Percentiles rank a stretch among this genome's conserved stretches.
Conservation (phyloP, 1,284 basidiomycete genomes). For the Pseudozyma sp. region DNA sequence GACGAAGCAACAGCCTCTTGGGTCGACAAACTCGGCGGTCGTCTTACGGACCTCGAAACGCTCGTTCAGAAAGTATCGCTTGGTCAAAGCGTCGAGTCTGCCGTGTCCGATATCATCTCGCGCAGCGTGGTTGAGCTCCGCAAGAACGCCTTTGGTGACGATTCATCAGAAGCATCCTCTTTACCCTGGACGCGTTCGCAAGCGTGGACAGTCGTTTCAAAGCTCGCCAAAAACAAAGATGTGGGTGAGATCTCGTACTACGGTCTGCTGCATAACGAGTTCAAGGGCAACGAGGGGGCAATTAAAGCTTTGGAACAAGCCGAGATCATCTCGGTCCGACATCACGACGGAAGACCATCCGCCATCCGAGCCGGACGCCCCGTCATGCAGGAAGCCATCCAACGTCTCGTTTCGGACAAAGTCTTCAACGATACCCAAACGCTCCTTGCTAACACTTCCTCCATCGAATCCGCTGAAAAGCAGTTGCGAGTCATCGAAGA, state of each 20-base stretch:
- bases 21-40: conserved; percentile 64
- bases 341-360: conserved; percentile 84
- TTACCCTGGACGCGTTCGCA: conserved; percentile 88
- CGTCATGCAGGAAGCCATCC: conserved; percentile 86
- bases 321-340: conserved; percentile 85
- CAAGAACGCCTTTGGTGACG: conserved; percentile 93
- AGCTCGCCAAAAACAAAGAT: conserved; percentile 74
- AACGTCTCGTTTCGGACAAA: conserved; percentile 80
- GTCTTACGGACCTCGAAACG: conserved; percentile 63
- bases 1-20: conserved; percentile 53
- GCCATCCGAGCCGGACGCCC: conserved; percentile 89
- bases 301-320: conserved; percentile 88
- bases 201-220: conserved; percentile 85
- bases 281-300: conserved; percentile 87
- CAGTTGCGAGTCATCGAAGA: conserved; percentile 80
- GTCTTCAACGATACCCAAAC: conserved; percentile 86
- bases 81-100: conserved; percentile 55
- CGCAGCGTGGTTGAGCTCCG: conserved; percentile 84
- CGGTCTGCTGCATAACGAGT: conserved; percentile 83
- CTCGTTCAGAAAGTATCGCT: conserved; percentile 60
- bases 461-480: conserved; percentile 77
- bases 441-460: conserved; percentile 71
- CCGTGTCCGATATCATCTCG: conserved; percentile 72
- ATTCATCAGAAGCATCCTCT: conserved; percentile 82
- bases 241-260: conserved; percentile 82